Evolutionary conservation across 805 yeast genomes (phyloP).

Genomic region (Lachancea cidri): DNA sequence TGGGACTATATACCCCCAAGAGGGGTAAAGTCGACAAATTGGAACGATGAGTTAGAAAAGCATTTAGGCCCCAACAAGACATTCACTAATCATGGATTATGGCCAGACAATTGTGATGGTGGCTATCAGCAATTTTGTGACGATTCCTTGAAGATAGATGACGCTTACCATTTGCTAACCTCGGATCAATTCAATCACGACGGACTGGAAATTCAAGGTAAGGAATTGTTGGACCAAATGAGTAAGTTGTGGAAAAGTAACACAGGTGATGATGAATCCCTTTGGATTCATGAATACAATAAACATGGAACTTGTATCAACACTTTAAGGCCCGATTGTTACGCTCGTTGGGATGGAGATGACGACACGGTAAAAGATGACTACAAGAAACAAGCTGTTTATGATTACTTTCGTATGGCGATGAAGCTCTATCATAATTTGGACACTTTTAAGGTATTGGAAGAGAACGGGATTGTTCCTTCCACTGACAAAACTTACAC

Average conservation of each 20-base stretch:
- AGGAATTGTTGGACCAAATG: constrained; percentile 55
- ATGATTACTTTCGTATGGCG: constrained; percentile 63
- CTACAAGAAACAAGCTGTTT: constrained; percentile 40
- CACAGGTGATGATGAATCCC: constrained; percentile 57
- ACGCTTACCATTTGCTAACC: constrained; percentile 43
- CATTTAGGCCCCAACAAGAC: constrained; percentile 58
- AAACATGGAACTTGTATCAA: constrained; percentile 92
- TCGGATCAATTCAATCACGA: constrained; percentile 20
- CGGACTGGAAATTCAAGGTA: constrained; percentile 37
- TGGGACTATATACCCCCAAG: constrained; percentile 79
- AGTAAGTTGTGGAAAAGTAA: constrained; percentile 64
- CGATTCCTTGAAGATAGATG: constrained; percentile 46
- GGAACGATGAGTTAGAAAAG: constrained; percentile 19
- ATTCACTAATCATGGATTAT: constrained; percentile 80
- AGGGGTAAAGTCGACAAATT: constrained; percentile 14
- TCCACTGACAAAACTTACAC: constrained; percentile 51
- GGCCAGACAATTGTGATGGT: constrained; percentile 90
- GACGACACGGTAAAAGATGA: constrained; percentile 5
- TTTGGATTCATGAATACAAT: constrained; percentile 92
- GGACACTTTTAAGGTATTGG: constrained; percentile 64
- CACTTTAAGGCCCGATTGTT: constrained; percentile 71
- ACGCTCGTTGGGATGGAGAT: constrained; percentile 35
- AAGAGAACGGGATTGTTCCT: constrained; percentile 69
- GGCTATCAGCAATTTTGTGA: constrained; percentile 77
- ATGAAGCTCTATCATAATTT: constrained; percentile 51